Evolutionary conservation across 495 filamentous ascomycete species (phyloP).

Genomic region (Penicillium soppii): DNA sequence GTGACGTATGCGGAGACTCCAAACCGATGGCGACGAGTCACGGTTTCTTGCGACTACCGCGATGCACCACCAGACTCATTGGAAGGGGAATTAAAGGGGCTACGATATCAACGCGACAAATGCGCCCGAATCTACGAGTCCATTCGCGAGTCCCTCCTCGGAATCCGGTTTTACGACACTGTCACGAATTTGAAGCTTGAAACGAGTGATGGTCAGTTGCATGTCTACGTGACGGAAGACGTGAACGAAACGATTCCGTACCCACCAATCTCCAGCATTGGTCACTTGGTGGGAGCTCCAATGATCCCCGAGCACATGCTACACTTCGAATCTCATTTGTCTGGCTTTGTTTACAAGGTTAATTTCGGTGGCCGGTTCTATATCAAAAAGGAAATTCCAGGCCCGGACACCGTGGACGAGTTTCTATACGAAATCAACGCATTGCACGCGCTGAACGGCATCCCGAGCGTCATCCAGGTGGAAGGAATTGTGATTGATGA

Average conservation of each 20-base stretch:
- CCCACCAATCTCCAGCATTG: conserved; percentile 70
- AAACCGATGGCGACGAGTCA: conserved; percentile 81
- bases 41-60: conserved; percentile 92
- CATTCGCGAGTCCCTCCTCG: conserved; percentile 84
- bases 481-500: conserved; percentile 89
- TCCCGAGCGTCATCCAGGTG: conserved; percentile 80
- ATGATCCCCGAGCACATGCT: conserved; percentile 70
- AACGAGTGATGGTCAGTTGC: conserved; percentile 83
- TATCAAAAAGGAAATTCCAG: conserved; percentile 98
- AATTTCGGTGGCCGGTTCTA: conserved; percentile 61
- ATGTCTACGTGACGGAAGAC: conserved; percentile 98
- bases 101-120: conserved; percentile 89
- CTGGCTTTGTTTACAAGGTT: conserved; percentile 97
- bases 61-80: conserved; percentile 76
- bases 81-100: conserved; percentile 73
- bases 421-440: conserved; percentile 98
- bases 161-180: conserved; percentile 93
- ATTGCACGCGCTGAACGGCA: conserved; percentile 70
- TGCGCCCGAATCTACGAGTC: conserved; percentile 94
- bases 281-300: conserved; percentile 66
- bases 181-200: conserved; percentile 96
- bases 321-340: conserved; percentile 87
- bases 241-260: conserved; percentile 93
- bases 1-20: conserved; percentile 85
- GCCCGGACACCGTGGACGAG: conserved; percentile 93